Base-by-base conservation (phyloP, 805 yeast genomes). In the Millerozyma miso region DNA sequence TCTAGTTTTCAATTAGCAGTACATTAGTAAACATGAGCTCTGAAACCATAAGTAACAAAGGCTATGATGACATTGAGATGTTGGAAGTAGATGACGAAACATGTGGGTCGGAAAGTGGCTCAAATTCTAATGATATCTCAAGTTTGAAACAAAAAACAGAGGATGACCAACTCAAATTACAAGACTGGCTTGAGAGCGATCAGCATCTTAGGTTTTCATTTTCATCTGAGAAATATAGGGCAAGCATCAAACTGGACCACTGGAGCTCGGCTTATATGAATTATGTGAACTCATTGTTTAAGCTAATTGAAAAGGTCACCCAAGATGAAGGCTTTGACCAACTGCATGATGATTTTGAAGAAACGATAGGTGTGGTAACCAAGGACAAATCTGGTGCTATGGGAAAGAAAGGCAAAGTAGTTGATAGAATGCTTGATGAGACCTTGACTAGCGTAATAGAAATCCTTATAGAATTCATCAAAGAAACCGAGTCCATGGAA, bases 201-300 rank as follows among this genome's bases (percentile, higher is more conserved):
- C 56, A 58, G 33, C 52, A 57, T 7, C 55, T 62, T 31, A 66
- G 65, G 8, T 66, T 71, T 38, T 73, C 73, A 35, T 66, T 72
- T 20, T 69, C 73, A 45, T 43, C 69, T 12, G 70, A 63, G 43
- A 73, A 76, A 3, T 73, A 70, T 46, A 50, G 55, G 32, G 50
- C 52, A 7, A 62, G 67, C 34, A 39, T 74, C 19, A 43, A 64
- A 7, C 65, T 69, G n/a, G 59, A 67, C 16, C 60, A 70, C 19
- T 75, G 67, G 34, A 66, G 78, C 1, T 52, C 54, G 4, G 63
- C 62, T 17, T 81, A 75, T 50, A 53, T 64, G 2, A 56, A 69
- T 8, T 84, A 78, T 48, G 69, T 80, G 33, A 73, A 73, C 20
- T 56, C 67, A 7, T 51, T 79, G 12, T 85, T 75, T 58, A 76